Evolutionary conservation across 2,329 filamentous ascomycete species (phyloP).

Genomic region (Aspergillus thermomutatus): DNA sequence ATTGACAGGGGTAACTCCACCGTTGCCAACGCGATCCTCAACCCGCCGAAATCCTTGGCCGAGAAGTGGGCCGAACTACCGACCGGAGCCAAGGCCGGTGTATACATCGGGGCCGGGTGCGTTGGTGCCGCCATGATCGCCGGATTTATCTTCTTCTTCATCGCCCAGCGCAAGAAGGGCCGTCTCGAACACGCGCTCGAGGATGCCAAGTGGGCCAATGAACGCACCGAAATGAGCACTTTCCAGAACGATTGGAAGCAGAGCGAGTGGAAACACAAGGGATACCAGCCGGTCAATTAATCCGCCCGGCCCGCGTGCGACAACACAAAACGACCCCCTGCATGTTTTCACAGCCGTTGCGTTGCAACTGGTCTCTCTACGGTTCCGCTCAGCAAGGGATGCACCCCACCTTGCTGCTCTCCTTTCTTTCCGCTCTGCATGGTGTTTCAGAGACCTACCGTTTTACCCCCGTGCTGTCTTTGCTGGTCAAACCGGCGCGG

Average conservation of each 20-base stretch:
- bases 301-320: background rate
- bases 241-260: slow-evolving; percentile 39
- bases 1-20: slow-evolving; percentile 59
- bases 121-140: slow-evolving; percentile 31
- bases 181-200: slow-evolving; percentile 47
- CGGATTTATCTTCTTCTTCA: slow-evolving; percentile 45
- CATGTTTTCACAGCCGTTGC: background rate
- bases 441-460: background rate
- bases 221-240: slow-evolving; percentile 38
- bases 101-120: slow-evolving; percentile 39
- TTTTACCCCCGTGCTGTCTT: background rate
- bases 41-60: slow-evolving; percentile 33
- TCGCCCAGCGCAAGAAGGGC: slow-evolving; percentile 49
- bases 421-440: background rate
- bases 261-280: slow-evolving; percentile 30
- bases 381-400: background rate
- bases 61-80: slow-evolving; percentile 46
- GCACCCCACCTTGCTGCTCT: background rate
- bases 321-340: slow-evolving; percentile 2
- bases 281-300: slow-evolving; percentile 28
- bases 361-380: background rate
- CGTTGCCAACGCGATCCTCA: slow-evolving; percentile 41
- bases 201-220: slow-evolving; percentile 44
- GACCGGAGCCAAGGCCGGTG: slow-evolving; percentile 47
- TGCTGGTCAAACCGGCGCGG: too few relatives aligned